A percentile compares a stretch with the other conserved stretches of the same genome.
Conservation (phyloP, 148 eudicot species). For the Arbutus unedo region DNA sequence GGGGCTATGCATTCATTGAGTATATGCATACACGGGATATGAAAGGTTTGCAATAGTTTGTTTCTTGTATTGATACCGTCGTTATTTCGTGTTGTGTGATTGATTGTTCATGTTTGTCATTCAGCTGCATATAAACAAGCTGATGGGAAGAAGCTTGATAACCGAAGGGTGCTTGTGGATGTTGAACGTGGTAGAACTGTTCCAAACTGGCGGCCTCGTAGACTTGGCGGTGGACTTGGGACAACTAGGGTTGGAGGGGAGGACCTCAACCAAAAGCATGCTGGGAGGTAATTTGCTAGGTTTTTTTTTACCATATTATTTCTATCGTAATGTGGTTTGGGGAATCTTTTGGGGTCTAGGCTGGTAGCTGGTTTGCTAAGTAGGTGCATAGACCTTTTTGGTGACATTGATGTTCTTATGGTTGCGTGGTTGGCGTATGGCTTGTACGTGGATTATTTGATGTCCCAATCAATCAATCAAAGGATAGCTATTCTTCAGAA, state of each 20-base stretch:
- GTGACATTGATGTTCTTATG: neutral
- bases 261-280: constrained; percentile 49
- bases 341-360: neutral
- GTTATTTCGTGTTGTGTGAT: neutral
- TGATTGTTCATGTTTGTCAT: constrained; percentile 13
- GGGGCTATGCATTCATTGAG: constrained; percentile 96
- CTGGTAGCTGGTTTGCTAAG: neutral
- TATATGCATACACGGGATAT: constrained; percentile 93
- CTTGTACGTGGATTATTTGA: neutral
- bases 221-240: constrained; percentile 98
- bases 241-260: constrained; percentile 83
- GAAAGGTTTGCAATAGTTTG: constrained; percentile 59
- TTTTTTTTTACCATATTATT: neutral
- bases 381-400: neutral
- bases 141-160: constrained; percentile 94
- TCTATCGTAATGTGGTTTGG: neutral
- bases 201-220: constrained; percentile 97
- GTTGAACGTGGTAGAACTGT: constrained; percentile 99
- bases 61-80: neutral
- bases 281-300: constrained; percentile 45
- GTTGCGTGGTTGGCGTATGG: neutral
- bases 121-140: constrained; percentile 99
- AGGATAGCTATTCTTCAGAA: neutral
- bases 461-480: constrained; percentile 3
- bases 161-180: constrained; percentile 95